Conservation (phyloP, 1,284 basidiomycete genomes). For the Irpex sp. region DNA sequence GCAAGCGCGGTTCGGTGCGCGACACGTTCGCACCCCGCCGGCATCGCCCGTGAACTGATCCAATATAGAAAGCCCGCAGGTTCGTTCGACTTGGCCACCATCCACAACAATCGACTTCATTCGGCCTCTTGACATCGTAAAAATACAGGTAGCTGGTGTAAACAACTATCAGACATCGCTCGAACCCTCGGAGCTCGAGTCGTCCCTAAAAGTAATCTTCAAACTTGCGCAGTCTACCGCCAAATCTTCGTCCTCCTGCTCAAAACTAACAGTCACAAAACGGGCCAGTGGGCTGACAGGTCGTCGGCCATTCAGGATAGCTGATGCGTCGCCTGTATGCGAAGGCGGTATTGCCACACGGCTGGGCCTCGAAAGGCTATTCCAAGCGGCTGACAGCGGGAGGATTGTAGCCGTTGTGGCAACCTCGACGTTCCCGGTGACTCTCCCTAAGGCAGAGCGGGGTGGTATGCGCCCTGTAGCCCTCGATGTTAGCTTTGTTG, state of each 20-base stretch:
- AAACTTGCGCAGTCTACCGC: background rate
- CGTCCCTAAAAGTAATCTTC: background rate
- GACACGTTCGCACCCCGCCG: background rate
- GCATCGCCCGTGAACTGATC: background rate
- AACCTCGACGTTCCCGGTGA: background rate
- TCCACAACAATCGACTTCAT: background rate
- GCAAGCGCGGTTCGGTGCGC: background rate
- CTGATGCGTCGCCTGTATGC: background rate
- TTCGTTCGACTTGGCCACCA: background rate
- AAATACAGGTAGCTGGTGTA: background rate
- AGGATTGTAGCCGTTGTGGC: conserved; percentile 1
- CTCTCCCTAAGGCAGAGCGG: background rate
- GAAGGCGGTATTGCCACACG: background rate
- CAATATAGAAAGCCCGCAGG: background rate
- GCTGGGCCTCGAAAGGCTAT: background rate
- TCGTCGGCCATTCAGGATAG: background rate
- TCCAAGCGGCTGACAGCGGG: conserved; percentile 2
- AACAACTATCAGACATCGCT: background rate
- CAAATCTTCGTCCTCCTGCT: background rate
- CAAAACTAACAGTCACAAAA: background rate
- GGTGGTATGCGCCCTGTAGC: background rate
- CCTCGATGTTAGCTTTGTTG: background rate
- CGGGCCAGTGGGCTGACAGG: conserved; percentile 4
- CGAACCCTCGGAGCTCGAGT: background rate
- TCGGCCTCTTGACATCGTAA: background rate